phyloP scores from a whole-genome alignment of 2,329 filamentous ascomycete species.

The Scopulariopsis brevicaulis region DNA sequence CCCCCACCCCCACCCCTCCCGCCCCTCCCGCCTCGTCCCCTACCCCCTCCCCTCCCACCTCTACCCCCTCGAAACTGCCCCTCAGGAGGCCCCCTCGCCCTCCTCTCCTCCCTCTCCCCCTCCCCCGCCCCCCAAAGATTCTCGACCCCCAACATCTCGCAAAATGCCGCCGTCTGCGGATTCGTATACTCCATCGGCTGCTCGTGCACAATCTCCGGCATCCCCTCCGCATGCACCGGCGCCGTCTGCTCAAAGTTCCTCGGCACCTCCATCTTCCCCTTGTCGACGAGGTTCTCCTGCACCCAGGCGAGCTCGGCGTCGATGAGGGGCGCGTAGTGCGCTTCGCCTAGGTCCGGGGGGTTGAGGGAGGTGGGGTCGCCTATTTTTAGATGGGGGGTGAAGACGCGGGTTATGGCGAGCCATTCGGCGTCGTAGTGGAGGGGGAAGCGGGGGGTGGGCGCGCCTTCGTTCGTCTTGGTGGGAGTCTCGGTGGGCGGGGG shows the following conservation, averaged over 20 bases:
- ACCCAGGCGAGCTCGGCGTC: conserved; percentile 68
- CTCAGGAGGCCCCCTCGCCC: conserved; percentile 42
- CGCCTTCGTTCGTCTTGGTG: not conserved
- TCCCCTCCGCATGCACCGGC: conserved; percentile 50
- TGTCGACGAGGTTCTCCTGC: conserved; percentile 57
- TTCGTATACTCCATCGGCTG: conserved; percentile 76
- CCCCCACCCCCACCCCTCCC: conserved; percentile 20
- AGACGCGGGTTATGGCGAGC: conserved; percentile 83
- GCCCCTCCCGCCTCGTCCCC: conserved; percentile 22
- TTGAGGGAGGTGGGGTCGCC: conserved; percentile 44
- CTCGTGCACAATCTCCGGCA: conserved; percentile 45
- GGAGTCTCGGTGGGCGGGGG: not conserved
- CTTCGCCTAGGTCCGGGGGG: conserved; percentile 55
- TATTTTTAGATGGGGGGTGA: conserved; percentile 53
- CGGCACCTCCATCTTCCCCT: conserved; percentile 56
- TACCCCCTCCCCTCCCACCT: conserved; percentile 22
- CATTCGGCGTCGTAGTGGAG: conserved; percentile 87
- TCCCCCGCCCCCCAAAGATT: conserved; percentile 67
- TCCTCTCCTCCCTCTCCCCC: conserved; percentile 54
- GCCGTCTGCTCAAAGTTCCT: conserved; percentile 70
- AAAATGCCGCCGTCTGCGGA: conserved; percentile 75
- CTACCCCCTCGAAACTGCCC: conserved; percentile 19
- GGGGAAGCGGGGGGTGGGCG: conserved; percentile 32
- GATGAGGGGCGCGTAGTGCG: conserved; percentile 56
- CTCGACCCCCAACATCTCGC: conserved; percentile 61